These are phyloP conservation scores for Polyporus arcularius DNA, from an alignment of 768 basidiomycete species.

Conservation along the genomic window DNA sequence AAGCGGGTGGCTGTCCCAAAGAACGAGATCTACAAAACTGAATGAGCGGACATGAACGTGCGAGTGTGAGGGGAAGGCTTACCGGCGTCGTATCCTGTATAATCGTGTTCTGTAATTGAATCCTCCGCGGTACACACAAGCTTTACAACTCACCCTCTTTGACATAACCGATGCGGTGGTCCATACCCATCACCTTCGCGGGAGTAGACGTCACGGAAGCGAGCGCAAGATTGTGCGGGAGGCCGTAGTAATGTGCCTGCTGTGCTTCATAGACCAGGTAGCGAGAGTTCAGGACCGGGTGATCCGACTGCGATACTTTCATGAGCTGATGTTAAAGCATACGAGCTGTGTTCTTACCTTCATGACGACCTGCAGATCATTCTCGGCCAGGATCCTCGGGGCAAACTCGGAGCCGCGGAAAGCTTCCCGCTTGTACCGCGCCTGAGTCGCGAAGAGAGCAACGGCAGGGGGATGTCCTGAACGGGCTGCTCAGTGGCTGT, in stretches of 20 bases:
- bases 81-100: conserved; percentile 12
- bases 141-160: conserved; percentile 44
- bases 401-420: conserved; percentile 69
- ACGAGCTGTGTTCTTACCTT: conserved; percentile 42
- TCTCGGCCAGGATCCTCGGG: conserved; percentile 56
- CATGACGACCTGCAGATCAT: conserved; percentile 59
- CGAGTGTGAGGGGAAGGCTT: background rate
- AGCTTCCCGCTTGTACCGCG: conserved; percentile 65
- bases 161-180: conserved; percentile 69
- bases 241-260: conserved; percentile 72
- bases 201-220: conserved; percentile 72
- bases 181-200: conserved; percentile 68
- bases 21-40: conserved; percentile 57
- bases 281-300: conserved; percentile 56
- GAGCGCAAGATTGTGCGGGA: conserved; percentile 64
- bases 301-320: conserved; percentile 42
- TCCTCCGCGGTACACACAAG: background rate
- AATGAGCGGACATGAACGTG: background rate
- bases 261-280: conserved; percentile 60
- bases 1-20: conserved; percentile 81
- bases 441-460: conserved; percentile 81
- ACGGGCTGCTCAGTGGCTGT: background rate
- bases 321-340: background rate
- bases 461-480: conserved; percentile 62
- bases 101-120: background rate